Evolutionary conservation across 768 basidiomycete species (phyloP).

Genomic region (Pleurotus djamor): DNA sequence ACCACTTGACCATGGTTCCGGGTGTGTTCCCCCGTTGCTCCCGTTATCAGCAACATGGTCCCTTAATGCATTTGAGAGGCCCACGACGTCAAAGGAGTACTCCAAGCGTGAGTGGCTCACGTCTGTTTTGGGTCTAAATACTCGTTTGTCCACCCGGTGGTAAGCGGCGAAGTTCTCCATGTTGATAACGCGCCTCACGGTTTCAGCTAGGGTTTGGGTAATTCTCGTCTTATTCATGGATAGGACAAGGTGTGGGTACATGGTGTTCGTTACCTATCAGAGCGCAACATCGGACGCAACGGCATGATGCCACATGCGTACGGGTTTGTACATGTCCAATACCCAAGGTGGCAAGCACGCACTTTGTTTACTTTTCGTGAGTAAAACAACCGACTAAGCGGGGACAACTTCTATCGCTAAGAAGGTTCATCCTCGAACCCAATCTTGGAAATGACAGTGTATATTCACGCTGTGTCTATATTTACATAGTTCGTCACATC

Average conservation of each 20-base stretch:
- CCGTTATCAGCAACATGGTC: background rate
- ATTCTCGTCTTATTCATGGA: too few relatives aligned
- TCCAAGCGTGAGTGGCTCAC: background rate
- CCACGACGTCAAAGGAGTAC: background rate
- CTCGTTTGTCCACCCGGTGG: too few relatives aligned
- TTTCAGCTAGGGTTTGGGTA: too few relatives aligned
- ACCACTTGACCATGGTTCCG: background rate
- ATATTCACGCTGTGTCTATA: background rate
- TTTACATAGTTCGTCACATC: background rate
- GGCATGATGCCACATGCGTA: too few relatives aligned
- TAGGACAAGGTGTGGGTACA: too few relatives aligned
- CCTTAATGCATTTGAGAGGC: background rate
- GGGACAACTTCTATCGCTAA: background rate
- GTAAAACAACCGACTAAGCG: background rate
- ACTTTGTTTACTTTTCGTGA: constrained; percentile 4
- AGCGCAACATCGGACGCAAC: too few relatives aligned
- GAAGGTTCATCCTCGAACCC: constrained; percentile 1
- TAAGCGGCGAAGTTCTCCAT: too few relatives aligned
- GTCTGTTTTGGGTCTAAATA: background rate
- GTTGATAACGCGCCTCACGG: too few relatives aligned
- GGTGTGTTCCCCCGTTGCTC: background rate
- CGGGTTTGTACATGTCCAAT: background rate
- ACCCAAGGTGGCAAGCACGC: background rate
- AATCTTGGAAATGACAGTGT: constrained; percentile 4
- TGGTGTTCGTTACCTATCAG: too few relatives aligned